These are phyloP conservation scores for Barnettozyma siamensis DNA, from an alignment of 805 yeast species.

Conservation along the genomic window DNA sequence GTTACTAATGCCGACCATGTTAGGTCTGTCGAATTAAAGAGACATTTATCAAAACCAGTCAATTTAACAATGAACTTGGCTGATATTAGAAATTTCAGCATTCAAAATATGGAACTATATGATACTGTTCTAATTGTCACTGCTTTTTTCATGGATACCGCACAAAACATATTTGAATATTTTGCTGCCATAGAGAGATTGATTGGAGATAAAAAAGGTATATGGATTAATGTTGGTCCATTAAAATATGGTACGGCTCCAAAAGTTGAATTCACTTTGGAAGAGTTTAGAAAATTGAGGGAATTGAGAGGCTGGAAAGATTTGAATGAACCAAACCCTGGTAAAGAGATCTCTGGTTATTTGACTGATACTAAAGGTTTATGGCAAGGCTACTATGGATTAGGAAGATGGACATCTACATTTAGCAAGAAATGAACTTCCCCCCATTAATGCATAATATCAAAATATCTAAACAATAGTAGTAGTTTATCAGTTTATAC, in stretches of 20 bases:
- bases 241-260: slow-evolving; percentile 87
- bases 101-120: slow-evolving; percentile 26
- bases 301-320: slow-evolving; percentile 59
- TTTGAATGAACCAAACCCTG: slow-evolving; percentile 30
- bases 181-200: slow-evolving; percentile 55
- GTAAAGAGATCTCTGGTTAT: slow-evolving; percentile 46
- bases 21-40: slow-evolving; percentile 33
- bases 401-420: slow-evolving; percentile 24
- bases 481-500: too few species aligned
- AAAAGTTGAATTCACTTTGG: slow-evolving; percentile 61
- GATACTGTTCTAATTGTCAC: slow-evolving; percentile 54
- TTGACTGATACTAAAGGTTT: slow-evolving; percentile 58
- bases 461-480: too few species aligned
- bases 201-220: slow-evolving; percentile 40
- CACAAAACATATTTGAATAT: slow-evolving; percentile 77
- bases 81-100: slow-evolving; percentile 56
- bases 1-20: slow-evolving; percentile 41
- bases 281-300: slow-evolving; percentile 59
- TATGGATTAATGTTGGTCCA: slow-evolving; percentile 92
- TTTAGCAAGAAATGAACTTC: neutral
- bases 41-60: slow-evolving; percentile 33
- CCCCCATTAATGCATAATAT: too few species aligned
- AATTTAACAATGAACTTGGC: slow-evolving; percentile 47
- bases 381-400: slow-evolving; percentile 77
- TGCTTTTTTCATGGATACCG: slow-evolving; percentile 86